Evolutionary conservation across 371 early-diverging fungal species (phyloP), one percentile per base, ranked within the genome.

Genomic region (Mucor saturninus): DNA sequence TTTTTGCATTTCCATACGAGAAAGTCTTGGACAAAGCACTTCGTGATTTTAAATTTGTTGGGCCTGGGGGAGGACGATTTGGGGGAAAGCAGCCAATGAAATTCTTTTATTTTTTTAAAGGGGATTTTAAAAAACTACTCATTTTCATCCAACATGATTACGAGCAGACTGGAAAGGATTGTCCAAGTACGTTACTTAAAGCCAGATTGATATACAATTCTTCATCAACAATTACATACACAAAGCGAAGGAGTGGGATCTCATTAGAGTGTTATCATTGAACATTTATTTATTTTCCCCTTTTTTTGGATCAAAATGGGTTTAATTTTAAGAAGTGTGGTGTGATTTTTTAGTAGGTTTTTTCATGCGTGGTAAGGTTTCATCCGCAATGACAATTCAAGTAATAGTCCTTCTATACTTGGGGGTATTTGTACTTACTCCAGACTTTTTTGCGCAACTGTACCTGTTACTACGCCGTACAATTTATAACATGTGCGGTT

Each of bases 41-140:
- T 32, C 53, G 54, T 35, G 14, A 49, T 51, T 26, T 60, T 14
- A 46, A 61, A 46, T 28, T 46, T 54, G 54, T 61, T 61, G 54
- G 61, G 61, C 54, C 61, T 61, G 54, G 61, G 60, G 61, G 32
- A 32, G 14, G 43, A 14, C 15, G 5, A 48, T 42, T 61, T 61
- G 43, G 61, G 61, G 61, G 46, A 11, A 40, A 46, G 5, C 8
- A 15, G 61, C 61, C 61, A 61, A 61, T 61, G n/a, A 48, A 8
- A 30, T 26, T 7, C 4, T 13, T 32, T 38, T 35, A 10, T 49
- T 11, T 26, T 8, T 49, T 30, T 14, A 51, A 50, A 51, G 38
- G 52, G n/a, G 28, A n/a, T n/a, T 51, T 28, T 49, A 14, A 35
- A 53, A 54, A 45, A 43, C 40, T 42, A 28, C 30, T 28, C 13